A percentile compares a stretch with the other conserved stretches of the same genome.
phyloP scores from a whole-genome alignment of 768 basidiomycete genomes.

The Tulasnella sp. region DNA sequence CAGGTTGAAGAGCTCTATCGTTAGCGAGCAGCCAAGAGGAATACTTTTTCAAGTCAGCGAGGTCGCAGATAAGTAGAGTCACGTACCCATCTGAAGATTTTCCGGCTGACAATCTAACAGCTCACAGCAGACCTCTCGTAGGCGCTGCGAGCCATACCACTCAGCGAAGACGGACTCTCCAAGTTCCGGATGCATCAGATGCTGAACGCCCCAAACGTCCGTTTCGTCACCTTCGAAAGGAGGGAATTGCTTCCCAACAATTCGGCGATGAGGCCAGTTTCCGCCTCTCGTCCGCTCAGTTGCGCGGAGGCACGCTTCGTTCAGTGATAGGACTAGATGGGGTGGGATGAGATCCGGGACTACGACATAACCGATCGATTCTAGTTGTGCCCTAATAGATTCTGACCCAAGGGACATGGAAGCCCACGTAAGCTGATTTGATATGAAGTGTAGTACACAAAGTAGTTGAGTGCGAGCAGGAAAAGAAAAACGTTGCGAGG shows the following conservation, averaged over 20 bases:
- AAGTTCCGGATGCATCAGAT: constrained; percentile 78
- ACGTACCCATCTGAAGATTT: constrained; percentile 73
- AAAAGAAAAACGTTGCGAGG: neutral
- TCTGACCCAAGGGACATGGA: neutral
- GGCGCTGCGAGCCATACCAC: constrained; percentile 66
- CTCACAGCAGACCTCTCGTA: constrained; percentile 51
- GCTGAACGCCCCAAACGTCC: constrained; percentile 82
- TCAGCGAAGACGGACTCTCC: constrained; percentile 60
- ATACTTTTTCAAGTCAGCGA: neutral
- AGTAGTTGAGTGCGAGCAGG: no score
- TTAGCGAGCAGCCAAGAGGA: neutral
- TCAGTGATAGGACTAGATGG: constrained; percentile 45
- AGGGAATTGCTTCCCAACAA: constrained; percentile 79
- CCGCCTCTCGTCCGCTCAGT: constrained; percentile 61
- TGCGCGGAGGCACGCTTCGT: constrained; percentile 56
- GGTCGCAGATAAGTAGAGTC: neutral
- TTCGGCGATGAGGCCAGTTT: constrained; percentile 65
- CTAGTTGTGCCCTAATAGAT: neutral
- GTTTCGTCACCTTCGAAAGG: constrained; percentile 57
- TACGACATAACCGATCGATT: constrained; percentile 59
- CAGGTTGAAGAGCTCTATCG: constrained; percentile 71
- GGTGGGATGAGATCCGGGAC: constrained; percentile 57
- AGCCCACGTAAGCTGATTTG: neutral
- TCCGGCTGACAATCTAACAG: constrained; percentile 61
- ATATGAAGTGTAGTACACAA: neutral